Base-by-base conservation (phyloP, 2,329 filamentous ascomycete genomes). In the Septoria linicola region DNA sequence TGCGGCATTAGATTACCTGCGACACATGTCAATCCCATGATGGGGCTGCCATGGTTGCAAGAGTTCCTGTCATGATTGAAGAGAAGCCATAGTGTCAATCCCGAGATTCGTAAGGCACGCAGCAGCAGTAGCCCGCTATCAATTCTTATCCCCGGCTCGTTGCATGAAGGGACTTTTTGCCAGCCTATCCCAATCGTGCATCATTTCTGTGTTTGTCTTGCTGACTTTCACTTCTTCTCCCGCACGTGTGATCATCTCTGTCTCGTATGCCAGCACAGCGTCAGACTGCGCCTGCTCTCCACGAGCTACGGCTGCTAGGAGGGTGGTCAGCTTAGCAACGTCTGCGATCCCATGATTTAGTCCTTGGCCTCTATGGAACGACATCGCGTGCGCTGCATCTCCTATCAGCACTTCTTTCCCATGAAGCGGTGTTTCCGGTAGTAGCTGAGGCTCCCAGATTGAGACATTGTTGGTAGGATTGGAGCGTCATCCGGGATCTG, bases 131-230 rank as follows among this genome's bases (percentile, higher is more conserved):
- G n/a, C n/a, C n/a, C n/a, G n/a, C n/a, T n/a, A n/a, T n/a, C n/a
- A n/a, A n/a, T 52, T 52, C 43, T 52, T 41, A 13, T 52, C 48
- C 8, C 53, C 53, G 13, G 44, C 53, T 25, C 44, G 31, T 20
- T 51, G 40, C 49, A 55, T 52, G 42, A 52, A 52, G 14, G 53
- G 53, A 42, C 53, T 55, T 1, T 37, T 32, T 41, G 17, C 21
- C 13, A 55, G 19, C 17, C 36, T 39, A 13, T 46, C 53, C 53
- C 49, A 53, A 17, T 52, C 49, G 23, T 55, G 53, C 53, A 55
- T 49, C 53, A 53, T 55, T 16, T 55, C 53, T 10, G 49, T 55
- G 27, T 52, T 55, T 41, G 50, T 34, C 17, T 42, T 46, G 16
- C 49, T 46, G 2, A 52, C 21, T 3, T 7, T 34, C 7, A 55